Conservation (phyloP, 345 rosid genomes). For the Populus ilicifolia region DNA sequence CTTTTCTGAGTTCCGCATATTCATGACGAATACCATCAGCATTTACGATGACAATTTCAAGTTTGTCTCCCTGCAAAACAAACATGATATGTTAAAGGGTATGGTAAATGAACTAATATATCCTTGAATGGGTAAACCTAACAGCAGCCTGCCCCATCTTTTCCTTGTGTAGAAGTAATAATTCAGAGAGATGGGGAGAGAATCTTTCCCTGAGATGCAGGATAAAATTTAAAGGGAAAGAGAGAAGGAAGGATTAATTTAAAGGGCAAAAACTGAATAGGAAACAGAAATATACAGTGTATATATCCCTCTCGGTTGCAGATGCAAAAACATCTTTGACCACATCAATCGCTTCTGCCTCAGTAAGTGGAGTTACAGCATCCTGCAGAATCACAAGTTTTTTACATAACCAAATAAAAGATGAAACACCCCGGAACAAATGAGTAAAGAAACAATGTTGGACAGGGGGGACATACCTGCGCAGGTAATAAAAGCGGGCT, state of each 20-base stretch:
- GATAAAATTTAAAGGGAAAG: background rate
- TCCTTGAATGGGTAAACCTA: background rate
- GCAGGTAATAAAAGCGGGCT: conserved; percentile 93
- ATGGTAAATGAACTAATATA: background rate
- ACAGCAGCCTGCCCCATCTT: background rate
- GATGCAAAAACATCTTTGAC: conserved; percentile 90
- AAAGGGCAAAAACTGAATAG: background rate
- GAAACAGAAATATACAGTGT: conserved; percentile 59
- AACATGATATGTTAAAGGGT: background rate
- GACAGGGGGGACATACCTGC: conserved; percentile 35
- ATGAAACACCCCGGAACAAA: conserved; percentile 3
- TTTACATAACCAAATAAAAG: background rate
- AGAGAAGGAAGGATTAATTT: background rate
- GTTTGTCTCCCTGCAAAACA: conserved; percentile 71
- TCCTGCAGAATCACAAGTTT: conserved; percentile 46
- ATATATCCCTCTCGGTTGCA: conserved; percentile 95
- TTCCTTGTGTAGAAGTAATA: background rate
- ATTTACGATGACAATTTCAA: conserved; percentile 71
- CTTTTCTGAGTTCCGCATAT: conserved; percentile 76
- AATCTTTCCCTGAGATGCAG: background rate
- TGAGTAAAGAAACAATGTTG: background rate
- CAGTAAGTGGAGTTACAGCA: conserved; percentile 87
- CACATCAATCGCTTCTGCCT: conserved; percentile 81
- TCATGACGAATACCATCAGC: conserved; percentile 68
- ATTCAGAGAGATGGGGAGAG: background rate